phyloP scores from a whole-genome alignment of 73 alveolate genomes.

The Stentor roeselii region DNA sequence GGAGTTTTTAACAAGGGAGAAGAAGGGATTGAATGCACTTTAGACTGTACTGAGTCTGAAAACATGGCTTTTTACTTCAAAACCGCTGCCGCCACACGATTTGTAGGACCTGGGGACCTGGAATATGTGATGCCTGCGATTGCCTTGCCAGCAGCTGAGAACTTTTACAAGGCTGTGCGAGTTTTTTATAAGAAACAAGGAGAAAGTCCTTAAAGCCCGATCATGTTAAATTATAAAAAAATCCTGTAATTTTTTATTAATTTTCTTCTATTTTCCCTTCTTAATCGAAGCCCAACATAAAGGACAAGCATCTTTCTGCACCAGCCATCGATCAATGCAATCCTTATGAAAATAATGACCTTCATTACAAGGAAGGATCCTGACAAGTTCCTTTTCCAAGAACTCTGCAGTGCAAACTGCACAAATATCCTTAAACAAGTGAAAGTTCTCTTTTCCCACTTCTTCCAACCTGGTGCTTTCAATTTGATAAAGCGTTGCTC shows the following conservation, averaged over 20 bases:
- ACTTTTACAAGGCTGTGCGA: not conserved
- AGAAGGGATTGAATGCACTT: not conserved
- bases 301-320: conserved; percentile 24
- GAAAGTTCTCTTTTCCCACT: not conserved
- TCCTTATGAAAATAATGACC: conserved; percentile 8
- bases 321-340: conserved; percentile 24
- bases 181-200: too few relatives aligned
- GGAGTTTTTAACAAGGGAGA: not conserved
- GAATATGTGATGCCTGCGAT: not conserved
- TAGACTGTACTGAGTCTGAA: not conserved
- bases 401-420: conserved; percentile 2
- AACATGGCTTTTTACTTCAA: not conserved
- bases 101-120: not conserved
- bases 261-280: not conserved
- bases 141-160: not conserved
- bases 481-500: not conserved
- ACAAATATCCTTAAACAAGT: not conserved
- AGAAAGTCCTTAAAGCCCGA: too few relatives aligned
- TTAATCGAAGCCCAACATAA: not conserved
- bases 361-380: conserved; percentile 16
- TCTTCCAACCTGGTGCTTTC: not conserved
- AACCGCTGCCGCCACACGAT: not conserved
- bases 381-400: not conserved
- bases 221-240: not conserved
- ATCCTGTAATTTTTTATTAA: not conserved